These are phyloP conservation scores for Handroanthus guayacan DNA, from an alignment of 257 asterid genomes.

Conservation along the genomic window DNA sequence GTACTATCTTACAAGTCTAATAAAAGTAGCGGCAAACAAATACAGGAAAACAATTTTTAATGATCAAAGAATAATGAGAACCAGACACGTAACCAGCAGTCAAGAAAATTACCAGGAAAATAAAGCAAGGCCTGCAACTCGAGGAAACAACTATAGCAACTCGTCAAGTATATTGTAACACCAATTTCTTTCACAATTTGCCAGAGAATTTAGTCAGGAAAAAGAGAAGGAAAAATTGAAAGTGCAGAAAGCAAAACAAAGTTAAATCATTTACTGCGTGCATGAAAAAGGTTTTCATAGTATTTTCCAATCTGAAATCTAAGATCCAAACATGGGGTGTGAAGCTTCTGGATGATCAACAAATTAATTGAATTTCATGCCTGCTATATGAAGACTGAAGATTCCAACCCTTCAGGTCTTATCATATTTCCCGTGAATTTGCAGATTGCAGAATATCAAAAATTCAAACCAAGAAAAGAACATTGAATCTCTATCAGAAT, in stretches of 20 bases:
- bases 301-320: no score
- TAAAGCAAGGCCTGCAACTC: not conserved
- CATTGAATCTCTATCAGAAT: constrained; percentile 22
- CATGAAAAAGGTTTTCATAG: no score
- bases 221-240: no score
- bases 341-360: constrained; percentile 8
- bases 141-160: not conserved
- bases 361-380: constrained; percentile 15
- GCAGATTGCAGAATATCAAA: constrained; percentile 8
- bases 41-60: not conserved
- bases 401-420: constrained; percentile 17
- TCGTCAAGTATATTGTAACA: not conserved
- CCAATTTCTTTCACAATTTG: constrained; percentile 2
- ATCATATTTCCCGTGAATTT: constrained; percentile 10
- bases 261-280: no score
- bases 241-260: no score
- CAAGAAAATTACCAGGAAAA: not conserved
- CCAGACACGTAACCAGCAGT: not conserved
- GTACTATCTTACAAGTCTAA: not conserved
- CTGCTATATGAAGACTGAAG: constrained; percentile 22
- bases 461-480: not conserved
- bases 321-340: no score
- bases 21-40: not conserved
- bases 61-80: not conserved
- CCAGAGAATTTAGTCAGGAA: no score